phyloP scores from a whole-genome alignment of 768 basidiomycete species.

The Termitomyces sp. region DNA sequence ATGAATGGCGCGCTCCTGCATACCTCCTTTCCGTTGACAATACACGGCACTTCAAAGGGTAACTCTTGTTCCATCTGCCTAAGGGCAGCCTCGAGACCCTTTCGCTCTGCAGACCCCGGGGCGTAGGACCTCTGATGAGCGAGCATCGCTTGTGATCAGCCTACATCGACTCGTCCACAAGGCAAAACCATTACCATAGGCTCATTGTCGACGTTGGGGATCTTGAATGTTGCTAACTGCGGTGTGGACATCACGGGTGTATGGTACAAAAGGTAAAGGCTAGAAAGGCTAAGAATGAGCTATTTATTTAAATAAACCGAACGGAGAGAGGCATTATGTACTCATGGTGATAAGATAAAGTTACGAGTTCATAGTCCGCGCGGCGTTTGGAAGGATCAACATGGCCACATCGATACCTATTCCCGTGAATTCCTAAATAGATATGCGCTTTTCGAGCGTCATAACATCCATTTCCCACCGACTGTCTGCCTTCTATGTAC shows the following conservation, averaged over 20 bases:
- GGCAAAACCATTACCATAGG: constrained; percentile 63
- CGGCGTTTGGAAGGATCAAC: background rate
- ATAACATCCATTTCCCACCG: background rate
- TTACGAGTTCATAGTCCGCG: background rate
- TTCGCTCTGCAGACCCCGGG: constrained; percentile 75
- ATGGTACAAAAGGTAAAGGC: background rate
- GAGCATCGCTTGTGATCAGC: background rate
- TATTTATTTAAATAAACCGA: too few species aligned
- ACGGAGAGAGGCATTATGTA: background rate
- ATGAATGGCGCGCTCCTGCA: constrained; percentile 18
- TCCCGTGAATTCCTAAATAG: background rate
- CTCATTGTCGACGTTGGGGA: constrained; percentile 88
- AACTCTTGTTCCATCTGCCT: constrained; percentile 75
- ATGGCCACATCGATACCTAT: background rate
- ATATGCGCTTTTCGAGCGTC: background rate
- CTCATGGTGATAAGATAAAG: constrained; percentile 7
- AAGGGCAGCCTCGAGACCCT: constrained; percentile 67
- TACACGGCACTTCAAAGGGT: constrained; percentile 90
- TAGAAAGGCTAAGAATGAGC: constrained; percentile 3
- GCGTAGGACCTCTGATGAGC: constrained; percentile 67
- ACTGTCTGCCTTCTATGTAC: background rate
- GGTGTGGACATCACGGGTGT: constrained; percentile 56
- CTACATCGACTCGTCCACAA: background rate
- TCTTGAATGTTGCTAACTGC: constrained; percentile 82
- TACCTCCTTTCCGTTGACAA: constrained; percentile 87